Percentiles rank a stretch among this genome's conserved stretches.
Evolutionary conservation across 768 basidiomycete species (phyloP).

Genomic region (Erythrobasidium yunnanense): DNA sequence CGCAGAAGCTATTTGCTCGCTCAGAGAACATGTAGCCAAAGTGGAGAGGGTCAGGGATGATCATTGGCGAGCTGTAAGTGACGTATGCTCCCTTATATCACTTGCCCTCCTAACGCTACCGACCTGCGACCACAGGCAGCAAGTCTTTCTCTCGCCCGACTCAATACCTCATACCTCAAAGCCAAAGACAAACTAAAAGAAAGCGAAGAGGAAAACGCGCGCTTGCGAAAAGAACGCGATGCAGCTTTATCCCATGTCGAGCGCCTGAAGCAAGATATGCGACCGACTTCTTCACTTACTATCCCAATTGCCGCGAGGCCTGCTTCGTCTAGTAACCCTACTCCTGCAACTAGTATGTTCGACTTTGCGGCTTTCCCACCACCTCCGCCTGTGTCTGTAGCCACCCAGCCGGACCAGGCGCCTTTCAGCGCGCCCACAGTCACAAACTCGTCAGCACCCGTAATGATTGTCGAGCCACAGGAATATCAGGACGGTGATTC

Average conservation of each 20-base stretch:
- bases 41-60: slow-evolving; percentile 1
- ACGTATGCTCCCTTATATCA: neutral
- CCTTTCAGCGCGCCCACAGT: neutral
- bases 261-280: neutral
- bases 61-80: slow-evolving; percentile 19
- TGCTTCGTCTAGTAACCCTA: neutral
- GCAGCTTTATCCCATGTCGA: neutral
- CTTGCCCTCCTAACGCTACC: neutral
- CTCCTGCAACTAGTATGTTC: neutral
- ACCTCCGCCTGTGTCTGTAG: no score
- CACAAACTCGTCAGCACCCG: neutral
- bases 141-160: neutral
- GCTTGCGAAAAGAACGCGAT: neutral
- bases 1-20: neutral
- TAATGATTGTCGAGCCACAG: neutral
- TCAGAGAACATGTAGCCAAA: slow-evolving; percentile 1
- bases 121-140: neutral
- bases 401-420: no score
- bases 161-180: slow-evolving; percentile 16
- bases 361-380: neutral
- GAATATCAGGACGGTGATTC: neutral
- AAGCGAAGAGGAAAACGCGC: neutral
- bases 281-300: neutral
- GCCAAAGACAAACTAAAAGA: slow-evolving; percentile 19
- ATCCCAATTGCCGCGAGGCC: no score